These are phyloP conservation scores for Colletotrichum sp. DNA, from an alignment of 2,329 filamentous ascomycete genomes.

Conservation along the genomic window DNA sequence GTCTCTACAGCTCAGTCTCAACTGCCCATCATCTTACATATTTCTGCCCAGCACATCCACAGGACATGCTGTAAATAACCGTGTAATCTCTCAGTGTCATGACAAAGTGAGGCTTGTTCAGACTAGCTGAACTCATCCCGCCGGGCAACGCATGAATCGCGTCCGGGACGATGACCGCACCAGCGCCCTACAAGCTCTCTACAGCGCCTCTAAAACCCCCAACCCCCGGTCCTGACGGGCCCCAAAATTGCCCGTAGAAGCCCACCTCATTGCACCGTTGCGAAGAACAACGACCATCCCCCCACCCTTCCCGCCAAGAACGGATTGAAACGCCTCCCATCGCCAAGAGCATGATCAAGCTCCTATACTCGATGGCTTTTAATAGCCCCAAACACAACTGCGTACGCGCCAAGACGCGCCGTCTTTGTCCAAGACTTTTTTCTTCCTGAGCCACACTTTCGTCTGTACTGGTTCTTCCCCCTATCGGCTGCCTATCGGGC, in stretches of 20 bases:
- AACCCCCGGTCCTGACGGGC: neutral
- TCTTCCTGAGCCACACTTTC: neutral
- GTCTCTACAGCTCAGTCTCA: neutral
- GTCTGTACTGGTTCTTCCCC: neutral
- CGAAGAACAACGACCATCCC: neutral
- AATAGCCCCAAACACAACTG: slow-evolving; percentile 13
- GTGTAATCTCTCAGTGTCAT: neutral
- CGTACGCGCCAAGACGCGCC: slow-evolving; percentile 7
- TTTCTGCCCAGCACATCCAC: neutral
- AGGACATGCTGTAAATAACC: neutral
- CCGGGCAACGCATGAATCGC: neutral
- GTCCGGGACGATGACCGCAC: neutral
- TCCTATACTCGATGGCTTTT: slow-evolving; percentile 15
- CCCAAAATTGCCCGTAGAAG: neutral
- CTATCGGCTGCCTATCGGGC: neutral
- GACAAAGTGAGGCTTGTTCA: neutral
- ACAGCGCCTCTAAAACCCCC: neutral
- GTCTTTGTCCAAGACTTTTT: neutral
- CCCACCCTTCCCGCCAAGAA: slow-evolving; percentile 2
- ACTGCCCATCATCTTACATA: neutral
- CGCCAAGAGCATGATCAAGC: slow-evolving; percentile 19
- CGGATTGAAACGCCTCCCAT: slow-evolving; percentile 10
- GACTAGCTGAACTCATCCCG: neutral
- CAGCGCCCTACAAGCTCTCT: neutral
- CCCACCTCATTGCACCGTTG: neutral